Conservation (phyloP, 192 early-diverging fungal species). For the Umbelopsis sp. region DNA sequence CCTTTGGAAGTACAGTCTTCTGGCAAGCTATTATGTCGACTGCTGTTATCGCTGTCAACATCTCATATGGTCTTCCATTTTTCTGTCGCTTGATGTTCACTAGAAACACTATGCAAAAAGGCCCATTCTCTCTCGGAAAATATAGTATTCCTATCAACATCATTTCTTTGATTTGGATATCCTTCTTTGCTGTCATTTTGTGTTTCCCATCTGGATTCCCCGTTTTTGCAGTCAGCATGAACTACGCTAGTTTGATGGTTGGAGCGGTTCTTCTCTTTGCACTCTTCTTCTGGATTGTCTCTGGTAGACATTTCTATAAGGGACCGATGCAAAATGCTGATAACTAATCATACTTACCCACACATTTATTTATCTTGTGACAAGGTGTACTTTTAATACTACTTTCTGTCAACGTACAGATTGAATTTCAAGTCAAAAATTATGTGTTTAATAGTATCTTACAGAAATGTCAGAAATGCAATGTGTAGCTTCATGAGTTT, state of each 20-base stretch:
- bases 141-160: conserved; percentile 29
- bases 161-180: conserved; percentile 40
- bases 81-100: conserved; percentile 35
- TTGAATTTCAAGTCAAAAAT: too few species aligned
- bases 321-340: conserved; percentile 30
- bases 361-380: too few species aligned
- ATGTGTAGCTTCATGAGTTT: background rate
- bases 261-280: conserved; percentile 29
- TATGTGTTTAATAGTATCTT: too few species aligned
- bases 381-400: too few species aligned
- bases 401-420: too few species aligned
- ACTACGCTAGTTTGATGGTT: conserved; percentile 42
- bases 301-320: conserved; percentile 43
- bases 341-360: background rate
- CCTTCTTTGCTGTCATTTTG: conserved; percentile 39
- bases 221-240: conserved; percentile 34
- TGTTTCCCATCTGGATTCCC: conserved; percentile 30
- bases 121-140: conserved; percentile 32
- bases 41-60: conserved; percentile 44
- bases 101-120: conserved; percentile 31
- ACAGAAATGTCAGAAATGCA: background rate
- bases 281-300: conserved; percentile 44
- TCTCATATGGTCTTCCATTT: conserved; percentile 45
- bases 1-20: conserved; percentile 26
- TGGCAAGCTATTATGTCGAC: conserved; percentile 44